Percentiles rank a stretch among this genome's conserved stretches.
phyloP scores from a whole-genome alignment of 805 yeast species.

The Diddensiella transvaalensis region DNA sequence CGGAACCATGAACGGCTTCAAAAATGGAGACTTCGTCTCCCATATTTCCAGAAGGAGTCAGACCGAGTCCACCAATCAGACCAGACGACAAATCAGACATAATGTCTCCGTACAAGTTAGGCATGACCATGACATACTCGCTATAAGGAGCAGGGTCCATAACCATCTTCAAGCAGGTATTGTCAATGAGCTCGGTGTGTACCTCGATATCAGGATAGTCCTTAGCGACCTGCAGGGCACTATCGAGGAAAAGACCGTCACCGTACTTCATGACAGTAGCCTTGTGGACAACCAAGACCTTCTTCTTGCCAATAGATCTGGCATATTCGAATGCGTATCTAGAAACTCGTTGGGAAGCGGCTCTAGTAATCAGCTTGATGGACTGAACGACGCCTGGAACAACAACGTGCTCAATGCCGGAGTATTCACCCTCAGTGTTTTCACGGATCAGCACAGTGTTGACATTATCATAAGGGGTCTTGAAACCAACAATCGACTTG shows the following conservation, averaged over 20 bases:
- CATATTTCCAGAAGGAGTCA: slow-evolving; percentile 99
- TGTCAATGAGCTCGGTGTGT: slow-evolving; percentile 86
- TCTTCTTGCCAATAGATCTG: slow-evolving; percentile 77
- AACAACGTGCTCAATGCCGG: slow-evolving; percentile 97
- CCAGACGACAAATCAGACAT: slow-evolving; percentile 98
- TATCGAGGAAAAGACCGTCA: slow-evolving; percentile 92
- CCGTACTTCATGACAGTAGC: slow-evolving; percentile 98
- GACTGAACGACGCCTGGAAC: slow-evolving; percentile 99
- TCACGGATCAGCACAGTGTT: slow-evolving; percentile 96
- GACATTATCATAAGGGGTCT: slow-evolving; percentile 85
- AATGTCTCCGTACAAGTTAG: slow-evolving; percentile 98
- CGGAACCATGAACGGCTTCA: slow-evolving; percentile 99
- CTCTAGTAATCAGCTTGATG: slow-evolving; percentile 92
- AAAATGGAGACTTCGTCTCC: slow-evolving; percentile 97
- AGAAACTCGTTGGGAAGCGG: slow-evolving; percentile 94
- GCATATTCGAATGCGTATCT: slow-evolving; percentile 98
- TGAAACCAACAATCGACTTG: slow-evolving; percentile 86
- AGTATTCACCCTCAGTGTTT: slow-evolving; percentile 98
- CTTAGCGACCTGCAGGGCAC: slow-evolving; percentile 83
- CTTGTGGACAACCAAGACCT: slow-evolving; percentile 94
- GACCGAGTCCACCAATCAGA: slow-evolving; percentile 96
- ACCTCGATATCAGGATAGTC: slow-evolving; percentile 89
- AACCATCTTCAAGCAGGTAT: slow-evolving; percentile 88
- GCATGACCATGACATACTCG: slow-evolving; percentile 95
- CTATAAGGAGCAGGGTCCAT: slow-evolving; percentile 84